Conservation (phyloP, 164 flowering plant species). For the Chloranthus sessilifolius region DNA sequence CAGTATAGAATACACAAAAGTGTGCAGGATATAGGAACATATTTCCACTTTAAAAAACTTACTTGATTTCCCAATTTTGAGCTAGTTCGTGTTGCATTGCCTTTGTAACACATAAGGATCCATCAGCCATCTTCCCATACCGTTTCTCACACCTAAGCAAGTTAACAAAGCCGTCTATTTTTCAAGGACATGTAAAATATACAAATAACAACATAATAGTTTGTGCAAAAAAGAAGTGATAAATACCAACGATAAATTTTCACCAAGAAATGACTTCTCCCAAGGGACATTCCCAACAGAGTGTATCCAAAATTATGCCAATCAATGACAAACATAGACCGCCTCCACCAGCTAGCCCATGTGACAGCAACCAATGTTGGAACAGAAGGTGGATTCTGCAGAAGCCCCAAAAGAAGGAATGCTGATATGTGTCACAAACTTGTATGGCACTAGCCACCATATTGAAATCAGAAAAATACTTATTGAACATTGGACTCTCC, state of each 20-base stretch:
- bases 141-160: conserved; percentile 66
- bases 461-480: conserved; percentile 3
- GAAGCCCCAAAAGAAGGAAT: conserved; percentile 8
- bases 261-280: conserved; percentile 74
- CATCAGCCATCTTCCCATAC: conserved; percentile 81
- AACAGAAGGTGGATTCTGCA: conserved; percentile 96
- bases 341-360: conserved; percentile 81
- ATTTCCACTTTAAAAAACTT: conserved; percentile 14
- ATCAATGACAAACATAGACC: conserved; percentile 63
- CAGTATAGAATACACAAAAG: not conserved
- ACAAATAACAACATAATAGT: not conserved
- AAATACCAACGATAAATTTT: conserved; percentile 67
- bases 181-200: not conserved
- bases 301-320: conserved; percentile 99
- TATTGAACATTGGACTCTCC: no score
- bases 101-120: conserved; percentile 81
- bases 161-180: conserved; percentile 3
- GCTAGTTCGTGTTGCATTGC: conserved; percentile 98
- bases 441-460: not conserved
- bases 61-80: conserved; percentile 94
- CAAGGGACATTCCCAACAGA: conserved; percentile 68
- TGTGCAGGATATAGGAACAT: not conserved
- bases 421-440: no score
- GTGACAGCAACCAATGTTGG: conserved; percentile 86
- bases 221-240: conserved; percentile 1